Base-by-base conservation (phyloP, 176 grass and related monocot genomes). In the Musa troglodytarum region DNA sequence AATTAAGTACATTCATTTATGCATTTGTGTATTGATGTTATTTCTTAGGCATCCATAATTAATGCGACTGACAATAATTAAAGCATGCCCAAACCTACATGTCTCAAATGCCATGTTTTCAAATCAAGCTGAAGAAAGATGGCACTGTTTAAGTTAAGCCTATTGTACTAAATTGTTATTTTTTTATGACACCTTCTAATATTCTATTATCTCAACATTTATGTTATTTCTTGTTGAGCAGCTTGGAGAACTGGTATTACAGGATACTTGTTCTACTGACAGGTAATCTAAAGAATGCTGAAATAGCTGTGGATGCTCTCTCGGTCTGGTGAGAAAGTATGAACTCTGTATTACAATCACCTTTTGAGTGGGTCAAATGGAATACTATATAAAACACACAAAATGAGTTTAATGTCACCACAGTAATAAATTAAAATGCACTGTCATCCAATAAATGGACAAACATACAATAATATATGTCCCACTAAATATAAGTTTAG, bases 181-280 rank as follows among this genome's bases (percentile, higher is more conserved):
- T 11, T 56, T 56, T 15, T 1, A 56, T 15, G 54, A 56, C 54
- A 56, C 54, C 54, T 15, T 1, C 6, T 15, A 1, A 11, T 10
- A 56, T 56, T 56, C 54, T 11, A 56, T 11, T 11, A 15, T 56
- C 9, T 11, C 14, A 10, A 15, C 9, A 65, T 65, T 26, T 74
- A 16, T 26, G 20, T 74, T 8, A 16, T 24, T 25, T 22, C 8
- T 25, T 74, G 20, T 43, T 11, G 54, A 55, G 49, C 86, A 96
- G 88, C 80, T 80, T 96, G 86, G 92, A 96, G 84, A 86, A 72
- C 69, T 96, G 92, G 92, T 89, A 91, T 69, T 89, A 92, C 67
- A 85, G 54, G 53, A 8, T 96, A 69, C 52, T 96, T 58, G 69
- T 92, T 21, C 11, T 92, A 65, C 86, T 92, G 11, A 83, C 92